phyloP scores from a whole-genome alignment of 805 yeast genomes.

The Yarrowia yakushimensis region DNA sequence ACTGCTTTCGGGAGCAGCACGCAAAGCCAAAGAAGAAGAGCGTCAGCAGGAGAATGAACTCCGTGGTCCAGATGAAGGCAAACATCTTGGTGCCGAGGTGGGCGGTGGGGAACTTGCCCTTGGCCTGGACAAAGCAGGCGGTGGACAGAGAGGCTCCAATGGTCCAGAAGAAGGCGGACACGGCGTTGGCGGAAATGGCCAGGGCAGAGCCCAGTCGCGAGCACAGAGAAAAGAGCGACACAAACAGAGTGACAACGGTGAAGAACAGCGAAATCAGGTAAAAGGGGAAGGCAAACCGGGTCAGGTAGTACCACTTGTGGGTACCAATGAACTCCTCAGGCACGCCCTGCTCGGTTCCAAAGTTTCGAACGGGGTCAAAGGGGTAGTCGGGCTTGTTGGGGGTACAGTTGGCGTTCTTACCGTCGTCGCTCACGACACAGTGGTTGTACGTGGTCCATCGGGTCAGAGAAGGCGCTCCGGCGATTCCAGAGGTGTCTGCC shows the following conservation, averaged over 20 bases:
- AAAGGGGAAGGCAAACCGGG: conserved; percentile 68
- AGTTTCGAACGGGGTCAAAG: conserved; percentile 76
- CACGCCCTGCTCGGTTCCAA: conserved; percentile 49
- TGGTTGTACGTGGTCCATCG: conserved; percentile 84
- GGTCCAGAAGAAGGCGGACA: conserved; percentile 34
- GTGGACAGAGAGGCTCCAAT: conserved; percentile 65
- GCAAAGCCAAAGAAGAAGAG: conserved; percentile 35
- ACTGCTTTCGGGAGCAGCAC: conserved; percentile 26
- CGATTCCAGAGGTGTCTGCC: conserved; percentile 62
- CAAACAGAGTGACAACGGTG: conserved; percentile 47
- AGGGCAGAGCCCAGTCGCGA: conserved; percentile 34
- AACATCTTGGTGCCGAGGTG: conserved; percentile 39
- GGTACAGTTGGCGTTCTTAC: conserved; percentile 50
- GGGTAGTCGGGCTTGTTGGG: conserved; percentile 70
- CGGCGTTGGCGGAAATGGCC: conserved; percentile 31
- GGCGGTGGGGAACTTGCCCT: conserved; percentile 52
- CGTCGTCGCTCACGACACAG: conserved; percentile 46
- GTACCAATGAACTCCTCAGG: conserved; percentile 54
- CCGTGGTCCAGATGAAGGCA: conserved; percentile 63
- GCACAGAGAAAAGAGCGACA: conserved; percentile 32
- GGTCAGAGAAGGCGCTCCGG: conserved; percentile 44
- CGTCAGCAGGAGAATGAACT: conserved; percentile 37
- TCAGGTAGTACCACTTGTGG: conserved; percentile 56
- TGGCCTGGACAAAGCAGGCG: conserved; percentile 68
- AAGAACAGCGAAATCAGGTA: conserved; percentile 56